Conservation (phyloP, 2,329 filamentous ascomycete genomes). For the Fusarium sp. region DNA sequence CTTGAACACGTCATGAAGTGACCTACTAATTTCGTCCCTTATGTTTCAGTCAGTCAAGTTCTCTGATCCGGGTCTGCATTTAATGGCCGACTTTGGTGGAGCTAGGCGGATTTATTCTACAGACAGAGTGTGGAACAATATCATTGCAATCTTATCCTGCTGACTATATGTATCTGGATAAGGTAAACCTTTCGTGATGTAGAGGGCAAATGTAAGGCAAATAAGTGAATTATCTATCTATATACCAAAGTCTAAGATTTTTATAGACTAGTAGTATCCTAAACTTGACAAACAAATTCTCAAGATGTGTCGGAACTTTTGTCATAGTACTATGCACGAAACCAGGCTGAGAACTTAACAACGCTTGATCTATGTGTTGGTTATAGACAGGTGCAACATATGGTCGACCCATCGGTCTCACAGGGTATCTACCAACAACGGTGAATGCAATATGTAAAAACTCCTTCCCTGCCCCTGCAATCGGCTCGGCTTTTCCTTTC, state of each 20-base stretch:
- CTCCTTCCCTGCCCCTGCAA: neutral
- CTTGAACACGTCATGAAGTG: too few species aligned
- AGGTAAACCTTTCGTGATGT: too few species aligned
- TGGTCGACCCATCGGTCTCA: slow-evolving; percentile 24
- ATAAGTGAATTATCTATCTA: too few species aligned
- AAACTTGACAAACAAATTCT: too few species aligned
- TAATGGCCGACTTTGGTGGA: slow-evolving; percentile 28
- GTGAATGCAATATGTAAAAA: slow-evolving; percentile 31
- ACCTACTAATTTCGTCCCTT: too few species aligned
- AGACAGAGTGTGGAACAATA: slow-evolving; percentile 1
- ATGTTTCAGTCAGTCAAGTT: too few species aligned
- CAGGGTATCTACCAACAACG: slow-evolving; percentile 42
- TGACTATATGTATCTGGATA: too few species aligned
- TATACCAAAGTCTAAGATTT: too few species aligned
- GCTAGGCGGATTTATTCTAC: slow-evolving; percentile 5
- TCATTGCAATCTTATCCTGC: neutral
- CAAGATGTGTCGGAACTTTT: too few species aligned
- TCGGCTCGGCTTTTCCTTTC: slow-evolving; percentile 5
- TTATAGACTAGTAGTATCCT: too few species aligned
- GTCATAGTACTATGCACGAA: neutral
- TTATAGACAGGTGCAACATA: slow-evolving; percentile 21
- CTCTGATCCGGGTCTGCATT: neutral
- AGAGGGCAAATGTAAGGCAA: too few species aligned
- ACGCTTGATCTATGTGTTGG: slow-evolving; percentile 29
- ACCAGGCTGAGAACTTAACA: slow-evolving; percentile 13